Base-by-base conservation (phyloP, 768 basidiomycete species). In the Leccinum uliginosum region DNA sequence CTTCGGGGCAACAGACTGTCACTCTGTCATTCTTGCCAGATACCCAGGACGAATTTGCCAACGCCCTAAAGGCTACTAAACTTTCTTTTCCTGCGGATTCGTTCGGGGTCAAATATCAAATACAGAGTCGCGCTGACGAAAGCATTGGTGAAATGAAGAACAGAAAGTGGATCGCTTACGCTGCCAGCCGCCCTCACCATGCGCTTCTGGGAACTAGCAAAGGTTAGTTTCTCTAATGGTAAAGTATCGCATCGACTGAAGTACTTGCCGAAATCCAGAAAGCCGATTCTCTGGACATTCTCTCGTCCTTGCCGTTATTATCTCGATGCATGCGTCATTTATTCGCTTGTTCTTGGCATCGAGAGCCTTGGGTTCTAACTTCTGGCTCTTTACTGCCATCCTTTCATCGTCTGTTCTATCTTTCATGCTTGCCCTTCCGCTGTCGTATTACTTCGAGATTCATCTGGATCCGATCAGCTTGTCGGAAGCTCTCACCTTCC, bases 311-410 rank as follows among this genome's bases (percentile, higher is more conserved):
- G 80, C 90, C 11, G 97, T 96, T 14, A 98, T 98, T 71, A 74
- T 95, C 53, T 80, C 98, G 46, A 98, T 99, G 97, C 94, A 98
- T 75, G 81, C 79, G 5, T 96, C 95, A 2, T 98, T 99, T 75
- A 84, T 94, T 69, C 86, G 93, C 51, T 82, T 98, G 51, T 89
- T 96, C 74, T 77, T 88, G 61, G 89, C 91, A 60, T 93, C 94
- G 59, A 84, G 96, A 23, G 84, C 86, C 19, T 81, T 99, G 30
- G 93, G 93, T 23, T 83, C 74, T 76, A 83, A 81, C 62, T 83
- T 87, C 67, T 87, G 85, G 85, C 76, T 88, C 30, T 63, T 59
- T 62, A 77, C 83, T 14, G 90, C 91, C 38, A 89, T 97, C 50
- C 67, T 98, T 62, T 83, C 88, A 10, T 91, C 89, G 9, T 84